Conservation (phyloP, 768 basidiomycete genomes). For the Plicaturopsis crispa region DNA sequence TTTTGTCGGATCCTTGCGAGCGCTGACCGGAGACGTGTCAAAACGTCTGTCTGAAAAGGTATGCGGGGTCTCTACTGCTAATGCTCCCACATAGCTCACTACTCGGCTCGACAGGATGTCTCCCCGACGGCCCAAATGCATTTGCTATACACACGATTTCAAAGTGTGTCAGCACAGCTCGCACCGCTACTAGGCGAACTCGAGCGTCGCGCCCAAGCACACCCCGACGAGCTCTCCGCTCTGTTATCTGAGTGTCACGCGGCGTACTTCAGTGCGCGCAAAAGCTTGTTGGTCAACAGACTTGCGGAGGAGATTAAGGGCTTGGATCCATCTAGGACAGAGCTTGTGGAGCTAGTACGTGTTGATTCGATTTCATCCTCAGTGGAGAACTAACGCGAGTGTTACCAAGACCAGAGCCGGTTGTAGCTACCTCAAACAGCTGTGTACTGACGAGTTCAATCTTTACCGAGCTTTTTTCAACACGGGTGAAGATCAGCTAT, state of each 20-base stretch:
- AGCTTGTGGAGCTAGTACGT: constrained; percentile 80
- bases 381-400: constrained; percentile 3
- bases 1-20: constrained; percentile 79
- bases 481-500: constrained; percentile 70
- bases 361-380: background rate
- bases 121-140: constrained; percentile 76
- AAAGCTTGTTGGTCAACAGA: constrained; percentile 61
- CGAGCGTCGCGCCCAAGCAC: constrained; percentile 64
- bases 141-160: constrained; percentile 87
- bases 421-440: constrained; percentile 86
- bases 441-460: constrained; percentile 85
- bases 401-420: constrained; percentile 72
- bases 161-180: constrained; percentile 60
- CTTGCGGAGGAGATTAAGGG: constrained; percentile 77
- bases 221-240: constrained; percentile 79
- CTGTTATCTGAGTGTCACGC: constrained; percentile 82
- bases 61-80: constrained; percentile 3
- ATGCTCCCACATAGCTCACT: background rate
- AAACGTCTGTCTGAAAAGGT: constrained; percentile 75
- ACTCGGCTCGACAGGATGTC: constrained; percentile 44
- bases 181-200: constrained; percentile 79
- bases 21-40: constrained; percentile 70
- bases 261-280: constrained; percentile 75
- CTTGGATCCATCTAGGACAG: constrained; percentile 70
- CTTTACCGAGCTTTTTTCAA: constrained; percentile 83